A percentile compares a stretch with the other conserved stretches of the same genome.
phyloP scores from a whole-genome alignment of 495 filamentous ascomycete genomes.

The Aspergillus funiculosus region DNA sequence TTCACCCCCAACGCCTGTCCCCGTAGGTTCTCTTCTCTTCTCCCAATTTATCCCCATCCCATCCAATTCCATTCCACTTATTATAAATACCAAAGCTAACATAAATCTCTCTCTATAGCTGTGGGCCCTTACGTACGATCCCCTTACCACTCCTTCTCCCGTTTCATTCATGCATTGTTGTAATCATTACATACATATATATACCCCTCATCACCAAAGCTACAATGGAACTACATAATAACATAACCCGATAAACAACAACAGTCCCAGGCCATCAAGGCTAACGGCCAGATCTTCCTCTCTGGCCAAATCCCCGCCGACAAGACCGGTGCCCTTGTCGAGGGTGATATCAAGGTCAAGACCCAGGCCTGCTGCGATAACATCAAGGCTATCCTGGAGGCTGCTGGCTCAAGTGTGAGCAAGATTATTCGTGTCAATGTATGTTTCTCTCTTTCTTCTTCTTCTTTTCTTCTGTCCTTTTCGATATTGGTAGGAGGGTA shows the following conservation, averaged over 20 bases:
- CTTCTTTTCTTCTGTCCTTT: neutral
- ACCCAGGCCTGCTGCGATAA: constrained; percentile 71
- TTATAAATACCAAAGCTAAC: constrained; percentile 32
- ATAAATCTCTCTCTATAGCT: constrained; percentile 27
- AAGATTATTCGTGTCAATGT: constrained; percentile 72
- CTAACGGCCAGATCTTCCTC: constrained; percentile 77
- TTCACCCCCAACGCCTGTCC: constrained; percentile 43
- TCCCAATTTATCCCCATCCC: constrained; percentile 35
- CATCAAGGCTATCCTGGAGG: constrained; percentile 68
- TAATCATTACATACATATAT: constrained; percentile 2
- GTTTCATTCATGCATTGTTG: constrained; percentile 2
- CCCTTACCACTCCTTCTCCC: too few relatives aligned
- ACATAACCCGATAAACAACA: constrained; percentile 1
- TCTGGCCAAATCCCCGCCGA: constrained; percentile 90
- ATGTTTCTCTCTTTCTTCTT: constrained; percentile 43
- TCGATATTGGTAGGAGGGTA: neutral
- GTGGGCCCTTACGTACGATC: constrained; percentile 53
- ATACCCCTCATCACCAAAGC: neutral
- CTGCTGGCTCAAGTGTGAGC: constrained; percentile 67
- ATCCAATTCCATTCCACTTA: neutral
- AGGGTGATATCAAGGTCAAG: constrained; percentile 71
- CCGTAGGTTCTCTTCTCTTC: constrained; percentile 31
- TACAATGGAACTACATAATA: neutral
- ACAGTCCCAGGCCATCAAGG: constrained; percentile 85
- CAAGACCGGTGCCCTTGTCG: constrained; percentile 62